Percentiles rank a stretch among this genome's conserved stretches.
Evolutionary conservation across 2,329 filamentous ascomycete genomes (phyloP).

Genomic region (Emmonsiellopsis sp.): DNA sequence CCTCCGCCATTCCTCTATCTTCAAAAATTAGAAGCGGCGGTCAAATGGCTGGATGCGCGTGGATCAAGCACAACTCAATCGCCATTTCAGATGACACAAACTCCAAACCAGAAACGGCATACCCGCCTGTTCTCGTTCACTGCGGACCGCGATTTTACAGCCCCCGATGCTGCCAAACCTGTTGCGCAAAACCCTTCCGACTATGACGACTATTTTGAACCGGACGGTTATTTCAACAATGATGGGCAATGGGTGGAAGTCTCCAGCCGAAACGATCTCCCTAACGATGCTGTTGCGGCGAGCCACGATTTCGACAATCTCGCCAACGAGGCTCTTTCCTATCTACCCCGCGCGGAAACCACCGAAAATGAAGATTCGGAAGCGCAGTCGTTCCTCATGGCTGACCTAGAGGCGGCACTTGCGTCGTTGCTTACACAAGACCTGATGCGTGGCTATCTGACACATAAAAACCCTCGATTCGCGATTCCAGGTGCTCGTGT

Average conservation of each 20-base stretch:
- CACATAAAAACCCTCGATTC: constrained; percentile 65
- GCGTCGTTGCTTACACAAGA: constrained; percentile 71
- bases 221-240: constrained; percentile 25
- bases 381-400: constrained; percentile 37
- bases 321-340: background rate
- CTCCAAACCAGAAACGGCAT: background rate
- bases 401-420: constrained; percentile 66
- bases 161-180: constrained; percentile 10
- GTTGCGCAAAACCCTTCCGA: constrained; percentile 15
- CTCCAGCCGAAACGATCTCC: constrained; percentile 2
- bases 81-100: background rate
- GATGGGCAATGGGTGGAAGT: constrained; percentile 16
- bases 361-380: constrained; percentile 11
- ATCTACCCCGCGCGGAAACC: background rate
- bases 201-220: constrained; percentile 27
- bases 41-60: constrained; percentile 51
- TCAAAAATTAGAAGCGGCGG: constrained; percentile 54
- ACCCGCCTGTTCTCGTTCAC: constrained; percentile 17
- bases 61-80: background rate
- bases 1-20: constrained; percentile 66
- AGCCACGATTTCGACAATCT: background rate
- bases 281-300: constrained; percentile 1
- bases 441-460: constrained; percentile 73
- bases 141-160: constrained; percentile 24
- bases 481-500: constrained; percentile 63